These are phyloP conservation scores for Lasiodiplodia gonubiensis DNA, from an alignment of 2,329 filamentous ascomycete species.

Conservation along the genomic window DNA sequence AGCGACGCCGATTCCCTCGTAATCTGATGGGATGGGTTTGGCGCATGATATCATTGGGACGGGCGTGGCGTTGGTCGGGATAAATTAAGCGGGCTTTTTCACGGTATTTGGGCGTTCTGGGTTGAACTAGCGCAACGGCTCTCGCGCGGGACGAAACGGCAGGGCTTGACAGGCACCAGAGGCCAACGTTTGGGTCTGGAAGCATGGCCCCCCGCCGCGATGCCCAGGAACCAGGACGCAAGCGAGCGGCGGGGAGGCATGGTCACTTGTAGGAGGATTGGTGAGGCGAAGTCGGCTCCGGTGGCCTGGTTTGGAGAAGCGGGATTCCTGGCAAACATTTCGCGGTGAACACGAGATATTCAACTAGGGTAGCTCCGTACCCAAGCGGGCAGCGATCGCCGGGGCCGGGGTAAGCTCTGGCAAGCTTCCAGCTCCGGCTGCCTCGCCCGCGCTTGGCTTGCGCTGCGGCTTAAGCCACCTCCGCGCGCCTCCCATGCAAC, in stretches of 20 bases:
- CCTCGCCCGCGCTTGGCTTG: background rate
- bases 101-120: constrained; percentile 2
- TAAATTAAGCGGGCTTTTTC: constrained; percentile 4
- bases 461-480: constrained; percentile 5
- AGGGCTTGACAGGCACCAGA: background rate
- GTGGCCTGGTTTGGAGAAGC: constrained; percentile 1
- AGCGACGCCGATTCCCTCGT: constrained; percentile 26
- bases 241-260: too few species aligned
- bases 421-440: constrained; percentile 15
- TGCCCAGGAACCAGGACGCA: constrained; percentile 6
- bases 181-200: background rate
- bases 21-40: background rate
- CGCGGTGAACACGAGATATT: constrained; percentile 20
- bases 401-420: constrained; percentile 10
- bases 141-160: background rate
- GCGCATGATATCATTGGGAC: constrained; percentile 1
- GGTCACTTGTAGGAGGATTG: too few species aligned
- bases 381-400: constrained; percentile 7
- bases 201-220: constrained; percentile 2
- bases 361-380: constrained; percentile 15
- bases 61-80: constrained; percentile 8
- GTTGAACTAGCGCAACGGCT: background rate
- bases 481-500: constrained; percentile 17
- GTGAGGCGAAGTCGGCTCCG: background rate
- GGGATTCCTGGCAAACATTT: background rate